These are phyloP conservation scores for Coemansia sp. DNA, from an alignment of 192 early-diverging fungal species.

Conservation along the genomic window DNA sequence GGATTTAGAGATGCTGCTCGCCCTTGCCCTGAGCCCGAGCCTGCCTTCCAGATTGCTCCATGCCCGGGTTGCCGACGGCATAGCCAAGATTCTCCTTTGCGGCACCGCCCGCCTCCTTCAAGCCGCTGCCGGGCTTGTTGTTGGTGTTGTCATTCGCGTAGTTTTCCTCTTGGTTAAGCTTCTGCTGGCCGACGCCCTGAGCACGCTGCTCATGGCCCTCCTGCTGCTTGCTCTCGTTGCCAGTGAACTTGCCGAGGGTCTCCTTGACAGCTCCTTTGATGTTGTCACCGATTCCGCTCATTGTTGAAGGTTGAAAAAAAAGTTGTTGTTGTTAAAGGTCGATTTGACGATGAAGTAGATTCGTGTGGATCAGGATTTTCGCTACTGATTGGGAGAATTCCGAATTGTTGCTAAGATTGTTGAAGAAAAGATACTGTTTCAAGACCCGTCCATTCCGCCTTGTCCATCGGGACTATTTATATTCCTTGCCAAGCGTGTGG, in stretches of 20 bases:
- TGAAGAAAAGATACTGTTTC: not conserved
- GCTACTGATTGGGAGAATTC: not conserved
- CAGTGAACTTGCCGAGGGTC: slow-evolving; percentile 23
- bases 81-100: slow-evolving; percentile 9
- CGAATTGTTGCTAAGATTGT: not conserved
- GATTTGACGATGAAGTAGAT: not conserved
- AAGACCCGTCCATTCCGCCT: not conserved
- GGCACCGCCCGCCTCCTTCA: slow-evolving; percentile 1
- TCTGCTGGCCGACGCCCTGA: slow-evolving; percentile 11
- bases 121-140: not conserved
- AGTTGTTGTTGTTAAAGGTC: not conserved
- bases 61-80: slow-evolving; percentile 5
- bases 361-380: not conserved
- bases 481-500: not conserved
- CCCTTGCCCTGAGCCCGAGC: not conserved
- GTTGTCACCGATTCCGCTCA: not conserved
- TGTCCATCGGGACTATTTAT: not conserved
- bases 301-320: not conserved
- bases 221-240: slow-evolving; percentile 15
- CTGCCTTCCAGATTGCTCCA: not conserved
- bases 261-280: slow-evolving; percentile 21
- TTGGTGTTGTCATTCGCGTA: not conserved
- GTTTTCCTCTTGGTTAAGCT: not conserved
- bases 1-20: slow-evolving; percentile 21
- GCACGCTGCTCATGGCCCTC: slow-evolving; percentile 17